Base-by-base conservation (phyloP, 2,329 filamentous ascomycete species). In the Sporothrix pseudoabietina region DNA sequence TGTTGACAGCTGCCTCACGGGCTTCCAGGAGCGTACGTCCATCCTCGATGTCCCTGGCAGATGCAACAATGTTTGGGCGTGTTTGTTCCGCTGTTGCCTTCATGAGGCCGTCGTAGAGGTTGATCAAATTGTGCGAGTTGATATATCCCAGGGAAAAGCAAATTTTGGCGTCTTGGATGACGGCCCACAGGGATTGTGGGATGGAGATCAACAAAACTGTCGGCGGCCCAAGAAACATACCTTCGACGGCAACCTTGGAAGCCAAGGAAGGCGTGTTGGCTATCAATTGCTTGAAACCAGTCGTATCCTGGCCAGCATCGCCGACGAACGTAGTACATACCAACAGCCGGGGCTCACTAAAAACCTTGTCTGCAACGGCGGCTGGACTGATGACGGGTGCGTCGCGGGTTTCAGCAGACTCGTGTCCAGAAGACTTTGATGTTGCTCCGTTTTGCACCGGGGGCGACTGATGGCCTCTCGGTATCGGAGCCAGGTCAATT, bases 321-420 rank as follows among this genome's bases (percentile, higher is more conserved):
- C 89, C 89, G 39, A 90, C 87, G 78, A 90, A 91, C 0, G 89
- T 91, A 0, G 89, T 91, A 78, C 89, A 91, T 1, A 90, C 89
- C 12, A 91, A 81, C n/a, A 90, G 87, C 75, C 89, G 84, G 9
- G 86, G 83, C 77, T 91, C 88, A 44, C 90, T 88, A 77, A 91
- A 90, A 10, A 85, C 86, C 26, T 91, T 81, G 75, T 89, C 87
- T 5, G 85, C 82, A 1, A 86, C 84, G 1, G 84, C 82, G 22
- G 83, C 83, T 8, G 84, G 83, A 47, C 85, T 83, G 74, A 87
- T 85, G 52, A 83, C 77, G 35, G 82, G 80, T 79, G 85, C 84
- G 59, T 84, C 82, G 26, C 78, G 78, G 19, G 44, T 49, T n/a
- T 54, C 14, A 8, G 19, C 57, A 39, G 68, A 19, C 4, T 30